Percentiles rank a stretch among this genome's conserved stretches.
Conservation (phyloP, 2,329 filamentous ascomycete genomes). For the Fusarium subtropicale region DNA sequence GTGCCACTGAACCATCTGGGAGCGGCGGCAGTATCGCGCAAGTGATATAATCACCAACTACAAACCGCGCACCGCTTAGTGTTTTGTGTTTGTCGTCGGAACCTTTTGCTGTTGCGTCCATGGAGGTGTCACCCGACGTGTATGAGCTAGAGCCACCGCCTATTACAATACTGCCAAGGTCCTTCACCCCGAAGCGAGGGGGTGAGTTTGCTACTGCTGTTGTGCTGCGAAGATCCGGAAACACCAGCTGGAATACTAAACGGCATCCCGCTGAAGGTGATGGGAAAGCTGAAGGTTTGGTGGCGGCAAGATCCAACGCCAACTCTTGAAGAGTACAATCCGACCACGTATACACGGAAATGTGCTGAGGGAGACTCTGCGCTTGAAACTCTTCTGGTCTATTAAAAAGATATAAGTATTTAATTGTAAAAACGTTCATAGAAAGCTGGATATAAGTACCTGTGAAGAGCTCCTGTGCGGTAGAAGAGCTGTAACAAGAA, state of each 20-base stretch:
- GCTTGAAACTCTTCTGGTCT: slow-evolving; percentile 78
- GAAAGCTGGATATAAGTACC: slow-evolving; percentile 55
- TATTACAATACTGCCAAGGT: slow-evolving; percentile 85
- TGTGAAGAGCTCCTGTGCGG: slow-evolving; percentile 77
- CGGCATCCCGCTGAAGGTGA: slow-evolving; percentile 82
- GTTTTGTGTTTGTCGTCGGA: slow-evolving; percentile 77
- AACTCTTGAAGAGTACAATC: slow-evolving; percentile 85
- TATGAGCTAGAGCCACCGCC: slow-evolving; percentile 65
- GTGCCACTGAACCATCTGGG: slow-evolving; percentile 78
- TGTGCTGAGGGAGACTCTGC: slow-evolving; percentile 69
- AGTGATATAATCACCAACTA: slow-evolving; percentile 89
- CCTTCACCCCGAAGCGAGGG: slow-evolving; percentile 78
- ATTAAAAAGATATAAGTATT: neutral
- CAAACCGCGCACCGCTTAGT: slow-evolving; percentile 80
- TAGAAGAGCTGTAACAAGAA: slow-evolving; percentile 91
- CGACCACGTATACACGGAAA: slow-evolving; percentile 89
- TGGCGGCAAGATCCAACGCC: slow-evolving; percentile 77
- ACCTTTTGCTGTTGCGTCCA: slow-evolving; percentile 49
- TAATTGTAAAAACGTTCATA: neutral
- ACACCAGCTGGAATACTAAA: slow-evolving; percentile 88
- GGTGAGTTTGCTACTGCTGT: slow-evolving; percentile 42
- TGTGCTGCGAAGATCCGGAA: slow-evolving; percentile 72
- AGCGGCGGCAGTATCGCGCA: slow-evolving; percentile 83
- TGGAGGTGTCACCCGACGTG: slow-evolving; percentile 54
- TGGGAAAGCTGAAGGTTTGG: slow-evolving; percentile 75